Base-by-base conservation (phyloP, 306 rosid genomes). In the Mimosa pudica region DNA sequence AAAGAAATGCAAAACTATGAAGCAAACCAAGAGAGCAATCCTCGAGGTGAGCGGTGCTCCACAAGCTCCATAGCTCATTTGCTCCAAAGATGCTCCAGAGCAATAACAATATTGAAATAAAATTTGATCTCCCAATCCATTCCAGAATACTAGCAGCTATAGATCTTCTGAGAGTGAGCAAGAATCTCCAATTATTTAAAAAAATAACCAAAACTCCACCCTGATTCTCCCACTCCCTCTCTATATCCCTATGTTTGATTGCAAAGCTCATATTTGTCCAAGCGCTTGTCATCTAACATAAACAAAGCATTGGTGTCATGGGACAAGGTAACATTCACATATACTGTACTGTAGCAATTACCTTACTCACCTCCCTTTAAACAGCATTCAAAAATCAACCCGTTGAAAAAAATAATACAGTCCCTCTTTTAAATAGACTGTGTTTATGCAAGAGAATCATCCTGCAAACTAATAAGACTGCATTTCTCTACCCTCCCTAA, bases 21-120 rank as follows among this genome's bases (percentile, higher is more conserved):
- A 96, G 99, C 99, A 91, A 96, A 93, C 99, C 99, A 91, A 96
- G 88, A 86, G 99, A 96, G 99, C 99, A 96, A 93, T 89, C 98
- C 99, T 84, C 86, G 92, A 96, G 90, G 89, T 90, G 99, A 96
- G 97, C 98, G 88, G 44, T 91, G 96, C 99, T 93, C 98, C 99
- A 88, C 92, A 91, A 93, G 97, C 97, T 96, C 97, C 99, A 93
- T 92, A 84, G 97, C 98, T 95, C 97, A 95, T 93, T 90, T 91
- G 99, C 99, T 96, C 99, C 99, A 89, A 89, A 87, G 89, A 86
- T 89, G 99, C 99, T 96, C 99, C 99, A 91, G 88, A 90, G 99
- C 97, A 80, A 87, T 83, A 84, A 86, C 81, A 87, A 86, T 90
- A 88, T 90, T 91, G 93, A 96, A 92, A 82, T 84, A 89, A 96